Evolutionary conservation across 768 basidiomycete species (phyloP).

Genomic region (Mycena floridula): DNA sequence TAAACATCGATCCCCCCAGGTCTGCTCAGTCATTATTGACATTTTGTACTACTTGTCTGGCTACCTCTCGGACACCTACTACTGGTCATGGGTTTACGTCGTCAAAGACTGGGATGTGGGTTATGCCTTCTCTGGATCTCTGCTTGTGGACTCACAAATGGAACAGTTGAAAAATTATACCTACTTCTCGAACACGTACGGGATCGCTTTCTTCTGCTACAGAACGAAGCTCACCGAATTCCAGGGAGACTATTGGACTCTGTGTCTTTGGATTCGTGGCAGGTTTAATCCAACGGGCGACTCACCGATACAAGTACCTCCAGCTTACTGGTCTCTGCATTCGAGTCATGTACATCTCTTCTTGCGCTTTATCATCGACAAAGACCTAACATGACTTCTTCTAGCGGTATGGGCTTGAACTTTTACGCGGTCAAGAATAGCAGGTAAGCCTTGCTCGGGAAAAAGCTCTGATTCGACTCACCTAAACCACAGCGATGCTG

Average conservation of each 20-base stretch:
- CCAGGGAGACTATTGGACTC: conserved; percentile 33
- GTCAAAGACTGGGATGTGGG: conserved; percentile 26
- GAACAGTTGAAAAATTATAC: no score
- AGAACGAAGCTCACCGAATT: conserved; percentile 17
- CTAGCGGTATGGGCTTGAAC: no score
- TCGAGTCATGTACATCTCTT: no score
- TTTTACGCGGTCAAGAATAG: conserved; percentile 18
- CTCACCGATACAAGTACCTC: conserved; percentile 39
- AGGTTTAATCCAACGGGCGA: conserved; percentile 36
- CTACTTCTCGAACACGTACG: no score
- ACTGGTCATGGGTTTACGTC: conserved; percentile 15
- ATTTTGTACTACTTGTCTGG: no score
- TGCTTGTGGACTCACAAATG: no score
- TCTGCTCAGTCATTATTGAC: no score
- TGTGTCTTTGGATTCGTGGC: conserved; percentile 43
- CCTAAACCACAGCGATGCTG: conserved; percentile 15
- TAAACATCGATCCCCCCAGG: no score
- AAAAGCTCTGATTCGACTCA: conserved; percentile 19
- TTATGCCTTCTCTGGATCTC: no score
- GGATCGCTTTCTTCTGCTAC: no score
- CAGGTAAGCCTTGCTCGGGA: conserved; percentile 25
- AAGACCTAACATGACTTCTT: no score
- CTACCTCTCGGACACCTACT: conserved; percentile 7
- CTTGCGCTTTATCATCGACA: no score
- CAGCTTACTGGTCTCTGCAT: conserved; percentile 33